A percentile compares a stretch with the other conserved stretches of the same genome.
Conservation (phyloP, 345 rosid genomes). For the Eutrema yunnanense region DNA sequence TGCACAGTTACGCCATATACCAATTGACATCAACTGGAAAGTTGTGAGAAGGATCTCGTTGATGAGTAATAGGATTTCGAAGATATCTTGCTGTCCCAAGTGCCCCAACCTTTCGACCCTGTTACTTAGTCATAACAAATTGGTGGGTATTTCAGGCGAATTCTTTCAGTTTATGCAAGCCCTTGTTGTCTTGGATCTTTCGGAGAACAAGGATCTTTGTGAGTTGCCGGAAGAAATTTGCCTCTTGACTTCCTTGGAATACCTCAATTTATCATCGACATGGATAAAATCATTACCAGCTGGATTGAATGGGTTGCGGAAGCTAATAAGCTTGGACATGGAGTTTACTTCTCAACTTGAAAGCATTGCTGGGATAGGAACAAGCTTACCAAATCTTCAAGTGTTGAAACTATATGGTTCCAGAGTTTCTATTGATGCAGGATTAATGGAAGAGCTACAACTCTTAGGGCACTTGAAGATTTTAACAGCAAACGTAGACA, state of each 20-base stretch:
- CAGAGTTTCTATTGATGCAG: neutral
- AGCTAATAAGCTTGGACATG: neutral
- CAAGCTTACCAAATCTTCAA: neutral
- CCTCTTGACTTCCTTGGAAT: neutral
- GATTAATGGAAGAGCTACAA: neutral
- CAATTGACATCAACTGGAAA: no score
- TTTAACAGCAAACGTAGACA: neutral
- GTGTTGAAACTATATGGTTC: neutral
- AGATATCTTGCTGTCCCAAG: no score
- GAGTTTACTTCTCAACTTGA: neutral
- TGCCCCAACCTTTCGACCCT: no score
- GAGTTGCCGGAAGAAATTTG: constrained; percentile 23
- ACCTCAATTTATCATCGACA: neutral
- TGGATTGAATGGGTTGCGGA: neutral
- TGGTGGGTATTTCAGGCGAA: no score
- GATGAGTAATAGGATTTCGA: no score
- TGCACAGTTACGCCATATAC: no score
- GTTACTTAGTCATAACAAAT: no score
- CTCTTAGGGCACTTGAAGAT: neutral
- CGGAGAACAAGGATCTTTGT: neutral
- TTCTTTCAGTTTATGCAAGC: no score
- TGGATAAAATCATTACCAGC: neutral
- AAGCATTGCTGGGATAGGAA: neutral
- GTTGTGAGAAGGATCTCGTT: no score
- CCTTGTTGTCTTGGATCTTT: constrained; percentile 23